phyloP scores from a whole-genome alignment of 179 eudicot species.

The Spinacia oleracea region DNA sequence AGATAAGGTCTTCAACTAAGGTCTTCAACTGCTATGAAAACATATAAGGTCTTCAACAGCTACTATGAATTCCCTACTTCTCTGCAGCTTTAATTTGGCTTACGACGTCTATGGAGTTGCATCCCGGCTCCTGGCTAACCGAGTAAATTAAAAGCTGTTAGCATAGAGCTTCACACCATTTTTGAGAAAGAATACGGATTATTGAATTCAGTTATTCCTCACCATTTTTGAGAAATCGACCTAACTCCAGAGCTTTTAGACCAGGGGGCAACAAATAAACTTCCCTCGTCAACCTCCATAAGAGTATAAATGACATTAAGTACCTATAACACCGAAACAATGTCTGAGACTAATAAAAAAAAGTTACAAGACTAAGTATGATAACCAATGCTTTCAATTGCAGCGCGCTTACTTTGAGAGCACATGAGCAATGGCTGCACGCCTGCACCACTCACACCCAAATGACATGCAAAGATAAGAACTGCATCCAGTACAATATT shows the following conservation, averaged over 20 bases:
- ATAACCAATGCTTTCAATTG: neutral
- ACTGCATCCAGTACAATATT: constrained; percentile 88
- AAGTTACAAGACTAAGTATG: neutral
- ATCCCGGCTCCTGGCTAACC: no score
- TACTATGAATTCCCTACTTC: no score
- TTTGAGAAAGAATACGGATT: neutral
- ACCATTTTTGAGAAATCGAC: constrained; percentile 81
- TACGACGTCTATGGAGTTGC: no score
- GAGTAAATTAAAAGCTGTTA: no score
- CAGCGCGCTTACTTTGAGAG: constrained; percentile 89
- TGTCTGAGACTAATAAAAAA: neutral
- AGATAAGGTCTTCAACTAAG: no score
- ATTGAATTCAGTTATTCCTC: neutral
- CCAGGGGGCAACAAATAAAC: constrained; percentile 77
- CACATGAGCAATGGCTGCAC: constrained; percentile 98
- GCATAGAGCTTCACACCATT: no score
- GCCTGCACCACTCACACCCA: constrained; percentile 95
- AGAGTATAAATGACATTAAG: constrained; percentile 66
- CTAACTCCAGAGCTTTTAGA: constrained; percentile 56
- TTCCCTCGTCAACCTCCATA: constrained; percentile 63
- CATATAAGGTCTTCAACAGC: no score
- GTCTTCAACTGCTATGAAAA: no score
- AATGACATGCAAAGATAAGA: constrained; percentile 65
- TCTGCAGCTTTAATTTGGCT: no score
- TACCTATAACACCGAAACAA: constrained; percentile 46